phyloP scores from a whole-genome alignment of 2,329 filamentous ascomycete genomes.

The Aspergillus sp. region DNA sequence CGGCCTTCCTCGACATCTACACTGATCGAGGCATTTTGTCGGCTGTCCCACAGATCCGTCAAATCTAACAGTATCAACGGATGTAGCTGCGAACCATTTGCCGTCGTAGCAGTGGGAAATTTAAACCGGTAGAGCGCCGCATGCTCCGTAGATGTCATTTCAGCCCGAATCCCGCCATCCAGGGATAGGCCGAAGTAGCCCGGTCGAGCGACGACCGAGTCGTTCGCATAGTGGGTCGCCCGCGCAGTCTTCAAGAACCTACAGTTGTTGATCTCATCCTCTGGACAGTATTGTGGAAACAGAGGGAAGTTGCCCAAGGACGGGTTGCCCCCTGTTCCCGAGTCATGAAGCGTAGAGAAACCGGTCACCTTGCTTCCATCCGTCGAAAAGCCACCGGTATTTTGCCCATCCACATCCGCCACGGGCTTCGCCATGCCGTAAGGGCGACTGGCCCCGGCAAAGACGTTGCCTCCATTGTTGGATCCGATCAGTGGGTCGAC shows the following conservation, averaged over 20 bases:
- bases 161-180: constrained; percentile 56
- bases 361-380: constrained; percentile 53
- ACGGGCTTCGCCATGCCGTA: constrained; percentile 58
- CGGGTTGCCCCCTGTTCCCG: constrained; percentile 52
- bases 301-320: constrained; percentile 73
- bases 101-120: constrained; percentile 47
- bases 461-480: constrained; percentile 55
- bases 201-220: constrained; percentile 58
- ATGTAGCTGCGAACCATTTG: constrained; percentile 24
- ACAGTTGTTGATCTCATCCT: constrained; percentile 62
- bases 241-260: constrained; percentile 57
- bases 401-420: constrained; percentile 52
- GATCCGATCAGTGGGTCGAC: constrained; percentile 56
- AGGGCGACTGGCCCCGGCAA: constrained; percentile 55
- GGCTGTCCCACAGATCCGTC: constrained; percentile 61
- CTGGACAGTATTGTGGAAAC: constrained; percentile 65
- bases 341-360: constrained; percentile 53
- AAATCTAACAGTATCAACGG: constrained; percentile 66
- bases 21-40: constrained; percentile 57
- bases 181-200: constrained; percentile 66
- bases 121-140: constrained; percentile 65
- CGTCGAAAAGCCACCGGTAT: constrained; percentile 55
- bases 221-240: constrained; percentile 48
- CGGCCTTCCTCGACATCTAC: constrained; percentile 59
- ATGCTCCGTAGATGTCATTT: constrained; percentile 66